phyloP scores from a whole-genome alignment of 495 filamentous ascomycete genomes.

The Cladorrhinum samala region DNA sequence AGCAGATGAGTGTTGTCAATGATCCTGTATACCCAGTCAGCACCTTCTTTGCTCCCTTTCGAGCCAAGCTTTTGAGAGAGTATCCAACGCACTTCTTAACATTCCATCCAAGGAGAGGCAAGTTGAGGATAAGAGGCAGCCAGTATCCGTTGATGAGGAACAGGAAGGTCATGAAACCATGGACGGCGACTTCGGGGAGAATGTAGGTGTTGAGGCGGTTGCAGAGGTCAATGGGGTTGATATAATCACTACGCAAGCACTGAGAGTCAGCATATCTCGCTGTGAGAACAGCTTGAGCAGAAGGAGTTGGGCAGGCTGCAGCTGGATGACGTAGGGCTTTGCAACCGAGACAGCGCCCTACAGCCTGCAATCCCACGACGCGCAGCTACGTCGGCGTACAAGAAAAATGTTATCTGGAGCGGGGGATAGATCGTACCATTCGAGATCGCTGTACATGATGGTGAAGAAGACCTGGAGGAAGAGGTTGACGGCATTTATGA shows the following conservation, averaged over 20 bases:
- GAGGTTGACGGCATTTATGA: constrained; percentile 99
- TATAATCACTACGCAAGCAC: constrained; percentile 75
- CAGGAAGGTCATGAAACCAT: constrained; percentile 86
- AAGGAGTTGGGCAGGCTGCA: not conserved
- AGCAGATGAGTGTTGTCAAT: constrained; percentile 93
- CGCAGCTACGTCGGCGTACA: not conserved
- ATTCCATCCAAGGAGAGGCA: constrained; percentile 90
- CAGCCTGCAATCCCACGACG: not conserved
- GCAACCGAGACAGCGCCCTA: not conserved
- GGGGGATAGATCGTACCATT: constrained; percentile 66
- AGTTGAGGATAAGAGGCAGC: constrained; percentile 84
- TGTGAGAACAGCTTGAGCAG: constrained; percentile 7
- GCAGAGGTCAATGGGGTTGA: constrained; percentile 99
- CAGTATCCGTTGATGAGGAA: constrained; percentile 99
- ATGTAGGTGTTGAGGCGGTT: constrained; percentile 99
- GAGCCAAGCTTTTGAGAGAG: not conserved
- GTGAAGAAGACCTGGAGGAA: constrained; percentile 99
- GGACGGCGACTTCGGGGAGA: constrained; percentile 95
- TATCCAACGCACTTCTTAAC: constrained; percentile 78
- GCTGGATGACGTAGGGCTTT: not conserved
- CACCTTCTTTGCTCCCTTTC: not conserved
- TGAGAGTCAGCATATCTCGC: constrained; percentile 22
- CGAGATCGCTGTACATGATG: constrained; percentile 98
- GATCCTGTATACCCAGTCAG: constrained; percentile 56
- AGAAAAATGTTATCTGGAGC: not conserved